phyloP scores from a whole-genome alignment of 208 protist genomes.

The Acanthamoeba sp. region DNA sequence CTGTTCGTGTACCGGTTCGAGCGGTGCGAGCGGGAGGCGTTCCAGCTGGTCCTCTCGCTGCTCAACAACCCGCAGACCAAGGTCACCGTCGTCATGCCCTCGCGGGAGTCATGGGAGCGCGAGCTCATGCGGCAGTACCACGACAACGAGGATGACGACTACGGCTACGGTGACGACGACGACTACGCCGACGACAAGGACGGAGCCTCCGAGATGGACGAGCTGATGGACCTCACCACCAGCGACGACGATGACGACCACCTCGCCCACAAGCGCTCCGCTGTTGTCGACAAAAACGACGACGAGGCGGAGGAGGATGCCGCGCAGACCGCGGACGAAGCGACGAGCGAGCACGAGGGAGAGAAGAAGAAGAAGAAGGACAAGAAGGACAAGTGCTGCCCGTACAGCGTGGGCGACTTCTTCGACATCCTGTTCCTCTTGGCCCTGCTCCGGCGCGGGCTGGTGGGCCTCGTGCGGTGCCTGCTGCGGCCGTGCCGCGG shows the following conservation, averaged over 20 bases:
- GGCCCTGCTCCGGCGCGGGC: not conserved
- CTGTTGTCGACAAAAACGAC: not conserved
- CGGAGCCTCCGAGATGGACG: not conserved
- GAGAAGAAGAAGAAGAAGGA: not conserved
- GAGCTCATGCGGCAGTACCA: not conserved
- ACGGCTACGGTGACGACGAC: not conserved
- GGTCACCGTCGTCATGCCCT: slow-evolving; percentile 8
- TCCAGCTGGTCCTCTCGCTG: slow-evolving; percentile 24
- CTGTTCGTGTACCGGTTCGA: slow-evolving; percentile 27
- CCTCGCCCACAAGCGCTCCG: too few relatives aligned
- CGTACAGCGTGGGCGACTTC: slow-evolving; percentile 3
- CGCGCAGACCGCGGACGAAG: too few relatives aligned
- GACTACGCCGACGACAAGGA: not conserved
- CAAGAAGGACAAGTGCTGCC: not conserved
- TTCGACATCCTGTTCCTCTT: slow-evolving; percentile 10
- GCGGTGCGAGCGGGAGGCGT: slow-evolving; percentile 14
- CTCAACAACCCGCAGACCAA: not conserved
- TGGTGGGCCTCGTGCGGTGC: not conserved
- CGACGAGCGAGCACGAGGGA: not conserved
- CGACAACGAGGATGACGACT: not conserved
- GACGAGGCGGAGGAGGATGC: not conserved
- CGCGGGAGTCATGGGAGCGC: not conserved
- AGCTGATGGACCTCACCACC: not conserved
- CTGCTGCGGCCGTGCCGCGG: not conserved
- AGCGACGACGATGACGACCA: not conserved